Evolutionary conservation across 441 rosid species (phyloP), one percentile per base, ranked within the genome.

Genomic region (Hura crepitans): DNA sequence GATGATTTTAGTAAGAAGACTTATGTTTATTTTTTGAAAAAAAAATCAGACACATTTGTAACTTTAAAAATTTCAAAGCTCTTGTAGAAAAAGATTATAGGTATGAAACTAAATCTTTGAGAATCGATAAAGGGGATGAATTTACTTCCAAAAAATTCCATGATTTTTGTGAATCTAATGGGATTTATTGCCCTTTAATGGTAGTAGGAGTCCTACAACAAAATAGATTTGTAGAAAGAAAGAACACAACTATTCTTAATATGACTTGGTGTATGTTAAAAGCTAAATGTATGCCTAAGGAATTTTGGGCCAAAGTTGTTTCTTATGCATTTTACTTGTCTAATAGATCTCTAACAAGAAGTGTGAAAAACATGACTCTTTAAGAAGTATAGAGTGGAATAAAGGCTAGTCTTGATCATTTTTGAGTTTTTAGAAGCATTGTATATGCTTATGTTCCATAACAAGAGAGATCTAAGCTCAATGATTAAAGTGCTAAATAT

Each of bases 361-460:
- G 15, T 9, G 31, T 64, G 15, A 3, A 28, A 14, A 27, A 8
- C 2, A 6, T 15, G 12, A 64, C 68, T 9, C 59, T 45, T 3
- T 45, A 59, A 20, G 73, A 56, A 25, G 33, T 33, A 11, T 69
- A 37, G 72, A 55, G 37, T 55, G 65, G 65, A 14, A 5, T 2
- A n/a, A 31, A 20, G 54, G 30, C 46, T 15, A 31, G 50, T 18
- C 51, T 30, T 9, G 4, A 5, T 2, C 35, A 70, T 15, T 15
- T 46, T 7, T 45, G 57, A 60, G 58, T 33, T 6, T 33, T 33
- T 33, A 6, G 37, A 2, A 2, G 37, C 6, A 6, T 45, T 2
- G 47, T 5, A 1, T 25, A 58, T 68, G 39, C 43, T 23, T 58
- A 58, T 59, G 15, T 70, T 1, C 66, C 56, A 0, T 56, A 59